Conservation (phyloP, 2,329 filamentous ascomycete species). For the Hypoxylon sp. region DNA sequence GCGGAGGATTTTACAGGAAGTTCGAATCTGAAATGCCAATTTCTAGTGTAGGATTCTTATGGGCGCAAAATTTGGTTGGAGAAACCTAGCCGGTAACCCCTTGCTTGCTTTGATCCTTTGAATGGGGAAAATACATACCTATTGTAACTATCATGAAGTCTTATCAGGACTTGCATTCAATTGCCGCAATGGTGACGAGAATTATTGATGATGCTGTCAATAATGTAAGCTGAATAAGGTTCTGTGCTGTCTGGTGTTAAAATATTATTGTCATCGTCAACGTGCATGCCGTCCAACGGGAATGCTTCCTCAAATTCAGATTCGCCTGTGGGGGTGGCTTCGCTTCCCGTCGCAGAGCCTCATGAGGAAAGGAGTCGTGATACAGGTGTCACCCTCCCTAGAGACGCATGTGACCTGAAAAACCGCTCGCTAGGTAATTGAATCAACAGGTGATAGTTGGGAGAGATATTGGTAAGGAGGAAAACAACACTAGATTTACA, state of each 20-base stretch:
- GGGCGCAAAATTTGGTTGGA: constrained; percentile 30
- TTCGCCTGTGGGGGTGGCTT: constrained; percentile 30
- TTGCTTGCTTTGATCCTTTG: constrained; percentile 21
- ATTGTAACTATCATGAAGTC: constrained; percentile 11
- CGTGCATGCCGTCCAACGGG: not conserved
- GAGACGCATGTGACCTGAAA: constrained; percentile 1
- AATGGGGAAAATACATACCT: constrained; percentile 24
- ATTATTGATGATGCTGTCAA: not conserved
- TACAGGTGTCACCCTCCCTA: constrained; percentile 2
- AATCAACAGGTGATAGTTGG: not conserved
- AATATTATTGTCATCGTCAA: not conserved
- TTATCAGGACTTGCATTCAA: constrained; percentile 28
- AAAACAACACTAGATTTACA: not conserved
- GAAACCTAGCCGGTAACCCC: constrained; percentile 9
- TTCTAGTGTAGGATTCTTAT: constrained; percentile 36
- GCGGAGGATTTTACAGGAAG: constrained; percentile 23
- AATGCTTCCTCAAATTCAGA: constrained; percentile 16
- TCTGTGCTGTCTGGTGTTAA: constrained; percentile 5
- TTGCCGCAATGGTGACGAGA: constrained; percentile 9
- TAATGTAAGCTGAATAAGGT: constrained; percentile 14
- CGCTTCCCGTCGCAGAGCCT: constrained; percentile 28
- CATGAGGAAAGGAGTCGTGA: constrained; percentile 7
- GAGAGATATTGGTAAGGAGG: not conserved
- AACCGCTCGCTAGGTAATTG: not conserved
- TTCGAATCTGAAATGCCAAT: constrained; percentile 24